Conservation (phyloP, 768 basidiomycete species). For the Termitomyces sp. region DNA sequence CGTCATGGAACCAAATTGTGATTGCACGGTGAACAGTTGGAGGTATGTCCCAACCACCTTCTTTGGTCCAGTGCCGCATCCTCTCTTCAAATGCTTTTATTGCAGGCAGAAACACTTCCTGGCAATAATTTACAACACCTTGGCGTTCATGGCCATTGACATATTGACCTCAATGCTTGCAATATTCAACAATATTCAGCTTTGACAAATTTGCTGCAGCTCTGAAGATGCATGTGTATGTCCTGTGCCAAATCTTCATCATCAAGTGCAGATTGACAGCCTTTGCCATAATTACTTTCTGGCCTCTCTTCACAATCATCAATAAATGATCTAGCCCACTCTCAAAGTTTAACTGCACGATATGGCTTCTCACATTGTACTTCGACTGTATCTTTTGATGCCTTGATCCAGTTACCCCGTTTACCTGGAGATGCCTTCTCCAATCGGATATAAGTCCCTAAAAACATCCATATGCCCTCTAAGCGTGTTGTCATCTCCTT, state of each 20-base stretch:
- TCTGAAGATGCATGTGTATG: constrained; percentile 14
- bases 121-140: constrained; percentile 23
- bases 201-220: constrained; percentile 18
- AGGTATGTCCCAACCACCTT: constrained; percentile 1
- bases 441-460: background rate
- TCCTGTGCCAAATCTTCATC: constrained; percentile 16
- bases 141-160: constrained; percentile 25
- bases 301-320: background rate
- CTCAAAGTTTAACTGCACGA: background rate
- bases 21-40: constrained; percentile 6
- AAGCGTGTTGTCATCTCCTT: background rate
- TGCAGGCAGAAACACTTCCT: constrained; percentile 18
- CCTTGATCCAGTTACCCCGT: background rate
- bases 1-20: no score
- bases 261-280: background rate
- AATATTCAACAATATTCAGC: constrained; percentile 9
- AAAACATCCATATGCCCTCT: background rate
- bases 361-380: background rate
- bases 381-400: background rate
- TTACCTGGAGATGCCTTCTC: background rate
- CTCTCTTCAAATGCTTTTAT: constrained; percentile 5
- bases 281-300: background rate
- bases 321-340: background rate
- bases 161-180: constrained; percentile 16
- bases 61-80: constrained; percentile 9